Percentiles rank a stretch among this genome's conserved stretches.
Evolutionary conservation across 1,284 basidiomycete species (phyloP).

Genomic region (Rhizoctonia solani): DNA sequence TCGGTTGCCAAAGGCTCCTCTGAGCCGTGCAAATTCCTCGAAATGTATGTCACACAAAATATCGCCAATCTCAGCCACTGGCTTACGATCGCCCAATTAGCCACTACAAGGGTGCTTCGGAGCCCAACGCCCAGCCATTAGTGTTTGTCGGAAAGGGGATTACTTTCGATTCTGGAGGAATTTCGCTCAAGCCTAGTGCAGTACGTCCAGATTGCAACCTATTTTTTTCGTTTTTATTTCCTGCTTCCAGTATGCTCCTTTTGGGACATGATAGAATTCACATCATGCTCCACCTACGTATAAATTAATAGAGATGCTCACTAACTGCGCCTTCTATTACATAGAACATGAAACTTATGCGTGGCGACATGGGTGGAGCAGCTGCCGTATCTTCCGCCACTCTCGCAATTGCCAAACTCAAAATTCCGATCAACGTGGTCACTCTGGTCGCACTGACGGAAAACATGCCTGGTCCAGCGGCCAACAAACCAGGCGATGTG

Average conservation of each 20-base stretch:
- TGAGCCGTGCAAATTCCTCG: conserved; percentile 85
- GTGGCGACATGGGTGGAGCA: conserved; percentile 86
- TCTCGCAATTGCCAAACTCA: conserved; percentile 78
- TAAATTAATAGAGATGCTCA: neutral
- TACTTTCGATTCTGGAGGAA: conserved; percentile 88
- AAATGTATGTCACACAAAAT: conserved; percentile 61
- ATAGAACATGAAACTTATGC: conserved; percentile 78
- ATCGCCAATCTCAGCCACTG: conserved; percentile 20
- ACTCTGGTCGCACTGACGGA: conserved; percentile 78
- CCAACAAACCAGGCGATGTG: conserved; percentile 88
- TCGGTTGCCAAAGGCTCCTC: conserved; percentile 83
- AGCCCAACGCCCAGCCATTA: conserved; percentile 62
- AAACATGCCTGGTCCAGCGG: conserved; percentile 84
- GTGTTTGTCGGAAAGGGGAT: conserved; percentile 88
- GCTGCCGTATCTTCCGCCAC: conserved; percentile 75
- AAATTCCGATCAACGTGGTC: conserved; percentile 78
- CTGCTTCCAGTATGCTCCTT: no score
- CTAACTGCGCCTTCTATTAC: neutral
- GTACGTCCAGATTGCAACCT: conserved; percentile 52
- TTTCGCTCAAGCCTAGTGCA: conserved; percentile 76
- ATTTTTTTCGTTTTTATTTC: neutral
- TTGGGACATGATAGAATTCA: neutral
- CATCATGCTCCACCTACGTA: neutral
- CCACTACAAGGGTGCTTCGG: conserved; percentile 76
- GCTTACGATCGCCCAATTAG: conserved; percentile 46